Conservation (phyloP, 2,329 filamentous ascomycete genomes). For the Chrysoporthe puriensis region DNA sequence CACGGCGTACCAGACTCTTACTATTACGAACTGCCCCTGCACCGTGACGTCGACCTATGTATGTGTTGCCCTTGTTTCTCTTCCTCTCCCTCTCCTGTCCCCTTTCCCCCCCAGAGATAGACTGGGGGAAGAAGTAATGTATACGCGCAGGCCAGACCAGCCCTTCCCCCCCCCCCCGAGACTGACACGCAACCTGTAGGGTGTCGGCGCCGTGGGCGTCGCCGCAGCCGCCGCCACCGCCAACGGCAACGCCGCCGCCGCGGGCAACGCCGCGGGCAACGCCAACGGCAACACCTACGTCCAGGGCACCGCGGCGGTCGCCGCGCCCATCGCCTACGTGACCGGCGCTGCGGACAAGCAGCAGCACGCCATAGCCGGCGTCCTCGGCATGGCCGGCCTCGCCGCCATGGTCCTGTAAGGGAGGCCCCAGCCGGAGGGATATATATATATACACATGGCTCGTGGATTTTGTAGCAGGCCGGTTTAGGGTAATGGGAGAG, state of each 20-base stretch:
- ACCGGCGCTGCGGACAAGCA: slow-evolving; percentile 32
- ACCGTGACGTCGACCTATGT: slow-evolving; percentile 39
- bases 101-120: no score
- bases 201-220: no score
- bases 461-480: neutral
- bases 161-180: no score
- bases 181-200: no score
- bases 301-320: slow-evolving; percentile 30
- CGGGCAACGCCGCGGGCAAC: neutral
- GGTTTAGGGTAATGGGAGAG: neutral
- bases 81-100: no score
- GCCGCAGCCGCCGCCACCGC: neutral
- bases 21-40: slow-evolving; percentile 59
- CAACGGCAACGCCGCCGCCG: neutral
- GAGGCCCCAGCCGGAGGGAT: no score
- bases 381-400: slow-evolving; percentile 3
- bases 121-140: no score
- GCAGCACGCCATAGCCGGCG: slow-evolving; percentile 14
- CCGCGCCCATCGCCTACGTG: slow-evolving; percentile 32
- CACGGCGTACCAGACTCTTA: slow-evolving; percentile 57
- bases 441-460: neutral
- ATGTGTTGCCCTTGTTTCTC: neutral
- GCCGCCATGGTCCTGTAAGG: slow-evolving; percentile 37
- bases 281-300: slow-evolving; percentile 29
- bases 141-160: no score